Conservation (phyloP, 176 grass and related monocot genomes). For the barley (Hordeum vulgare) region DNA sequence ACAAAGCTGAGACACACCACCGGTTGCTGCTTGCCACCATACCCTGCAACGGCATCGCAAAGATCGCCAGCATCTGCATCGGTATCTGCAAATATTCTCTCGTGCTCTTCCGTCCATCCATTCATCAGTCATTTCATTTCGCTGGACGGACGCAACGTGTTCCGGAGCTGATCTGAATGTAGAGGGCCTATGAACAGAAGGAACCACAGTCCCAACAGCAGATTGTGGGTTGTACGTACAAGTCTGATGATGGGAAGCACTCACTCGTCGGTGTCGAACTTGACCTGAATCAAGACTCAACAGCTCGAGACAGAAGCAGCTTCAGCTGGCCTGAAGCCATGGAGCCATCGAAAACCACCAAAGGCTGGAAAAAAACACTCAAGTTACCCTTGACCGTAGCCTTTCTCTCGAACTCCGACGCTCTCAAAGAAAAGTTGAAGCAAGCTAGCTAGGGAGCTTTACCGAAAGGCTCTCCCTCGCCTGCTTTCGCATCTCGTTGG, state of each 20-base stretch:
- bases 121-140: not conserved
- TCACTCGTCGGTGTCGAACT: not conserved
- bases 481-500: conserved; percentile 17
- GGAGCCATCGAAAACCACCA: conserved; percentile 11
- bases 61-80: conserved; percentile 24
- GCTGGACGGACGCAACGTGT: not conserved
- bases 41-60: not conserved
- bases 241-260: conserved; percentile 12
- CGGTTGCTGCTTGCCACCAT: not conserved
- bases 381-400: not conserved
- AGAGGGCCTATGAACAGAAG: not conserved
- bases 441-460: conserved; percentile 13
- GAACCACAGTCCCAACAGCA: not conserved
- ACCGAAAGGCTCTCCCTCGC: not conserved
- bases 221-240: not conserved
- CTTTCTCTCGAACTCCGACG: conserved; percentile 19
- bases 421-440: conserved; percentile 30
- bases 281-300: not conserved
- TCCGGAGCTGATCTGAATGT: not conserved
- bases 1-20: conserved; percentile 33
- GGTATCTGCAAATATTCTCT: not conserved
- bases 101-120: not conserved
- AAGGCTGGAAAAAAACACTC: not conserved
- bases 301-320: not conserved
- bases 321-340: not conserved